These are phyloP conservation scores for Tympanopsis confertula DNA, from an alignment of 2,329 filamentous ascomycete genomes.

Conservation along the genomic window DNA sequence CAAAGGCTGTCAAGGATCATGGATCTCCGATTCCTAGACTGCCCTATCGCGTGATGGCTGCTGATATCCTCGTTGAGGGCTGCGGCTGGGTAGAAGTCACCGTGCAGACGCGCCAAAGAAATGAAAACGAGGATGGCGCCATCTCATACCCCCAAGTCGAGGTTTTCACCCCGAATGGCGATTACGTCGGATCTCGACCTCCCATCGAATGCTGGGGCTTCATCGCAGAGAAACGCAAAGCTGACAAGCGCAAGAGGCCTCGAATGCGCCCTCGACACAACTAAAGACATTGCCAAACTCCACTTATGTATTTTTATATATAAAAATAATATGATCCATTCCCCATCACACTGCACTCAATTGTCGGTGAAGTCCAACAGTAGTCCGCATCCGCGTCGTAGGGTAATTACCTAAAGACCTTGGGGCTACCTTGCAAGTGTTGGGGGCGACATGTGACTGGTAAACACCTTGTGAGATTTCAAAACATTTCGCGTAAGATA, in stretches of 20 bases:
- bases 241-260: slow-evolving; percentile 18
- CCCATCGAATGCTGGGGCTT: slow-evolving; percentile 42
- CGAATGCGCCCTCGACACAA: no score
- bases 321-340: no score
- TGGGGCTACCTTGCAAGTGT: no score
- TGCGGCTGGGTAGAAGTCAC: slow-evolving; percentile 62
- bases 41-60: slow-evolving; percentile 50
- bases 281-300: no score
- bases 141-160: slow-evolving; percentile 41
- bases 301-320: no score
- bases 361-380: no score
- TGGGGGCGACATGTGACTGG: no score
- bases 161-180: slow-evolving; percentile 54
- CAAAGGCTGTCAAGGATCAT: slow-evolving; percentile 31
- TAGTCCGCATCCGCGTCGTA: no score
- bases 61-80: slow-evolving; percentile 59
- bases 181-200: slow-evolving; percentile 37
- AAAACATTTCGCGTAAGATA: no score
- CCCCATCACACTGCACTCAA: no score
- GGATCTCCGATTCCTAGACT: slow-evolving; percentile 34
- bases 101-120: slow-evolving; percentile 38
- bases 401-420: no score
- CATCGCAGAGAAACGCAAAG: slow-evolving; percentile 21
- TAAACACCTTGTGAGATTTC: no score
- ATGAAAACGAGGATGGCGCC: slow-evolving; percentile 6